These are phyloP conservation scores for Boletus pseudopeckii DNA, from an alignment of 768 basidiomycete genomes.

Conservation along the genomic window DNA sequence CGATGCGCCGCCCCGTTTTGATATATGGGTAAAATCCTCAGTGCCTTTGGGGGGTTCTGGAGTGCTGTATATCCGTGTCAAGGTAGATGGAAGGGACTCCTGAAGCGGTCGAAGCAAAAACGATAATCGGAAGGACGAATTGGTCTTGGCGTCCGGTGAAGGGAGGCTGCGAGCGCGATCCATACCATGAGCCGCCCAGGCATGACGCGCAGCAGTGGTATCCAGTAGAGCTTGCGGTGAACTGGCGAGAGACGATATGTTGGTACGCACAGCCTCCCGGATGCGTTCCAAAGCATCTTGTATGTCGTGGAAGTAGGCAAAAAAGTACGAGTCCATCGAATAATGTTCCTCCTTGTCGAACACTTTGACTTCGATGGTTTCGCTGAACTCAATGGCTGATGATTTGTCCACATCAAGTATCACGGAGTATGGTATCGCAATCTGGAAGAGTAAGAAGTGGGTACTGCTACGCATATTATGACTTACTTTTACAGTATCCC, in stretches of 20 bases:
- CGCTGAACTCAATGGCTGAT: constrained; percentile 90
- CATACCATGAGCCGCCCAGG: constrained; percentile 21
- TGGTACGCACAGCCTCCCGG: constrained; percentile 64
- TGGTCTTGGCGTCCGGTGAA: constrained; percentile 29
- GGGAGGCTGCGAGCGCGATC: constrained; percentile 44
- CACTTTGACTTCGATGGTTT: constrained; percentile 93
- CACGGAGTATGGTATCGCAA: constrained; percentile 90
- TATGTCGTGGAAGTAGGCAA: constrained; percentile 89
- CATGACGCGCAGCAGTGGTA: constrained; percentile 48
- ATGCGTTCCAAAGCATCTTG: constrained; percentile 77
- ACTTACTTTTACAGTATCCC: constrained; percentile 87
- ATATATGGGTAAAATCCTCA: constrained; percentile 74
- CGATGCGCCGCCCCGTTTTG: constrained; percentile 48
- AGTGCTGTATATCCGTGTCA: constrained; percentile 31
- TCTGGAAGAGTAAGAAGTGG: constrained; percentile 40
- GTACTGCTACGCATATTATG: not conserved
- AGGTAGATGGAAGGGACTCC: constrained; percentile 43
- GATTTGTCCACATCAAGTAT: constrained; percentile 88
- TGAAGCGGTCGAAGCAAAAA: constrained; percentile 68
- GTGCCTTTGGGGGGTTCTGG: constrained; percentile 35
- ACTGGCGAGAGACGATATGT: constrained; percentile 35
- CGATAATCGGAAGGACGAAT: constrained; percentile 59
- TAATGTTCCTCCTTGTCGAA: constrained; percentile 76
- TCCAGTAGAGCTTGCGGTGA: constrained; percentile 45
- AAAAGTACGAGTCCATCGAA: constrained; percentile 85